Evolutionary conservation across 345 rosid genomes (phyloP).

Genomic region (Hibiscus tridactylites): DNA sequence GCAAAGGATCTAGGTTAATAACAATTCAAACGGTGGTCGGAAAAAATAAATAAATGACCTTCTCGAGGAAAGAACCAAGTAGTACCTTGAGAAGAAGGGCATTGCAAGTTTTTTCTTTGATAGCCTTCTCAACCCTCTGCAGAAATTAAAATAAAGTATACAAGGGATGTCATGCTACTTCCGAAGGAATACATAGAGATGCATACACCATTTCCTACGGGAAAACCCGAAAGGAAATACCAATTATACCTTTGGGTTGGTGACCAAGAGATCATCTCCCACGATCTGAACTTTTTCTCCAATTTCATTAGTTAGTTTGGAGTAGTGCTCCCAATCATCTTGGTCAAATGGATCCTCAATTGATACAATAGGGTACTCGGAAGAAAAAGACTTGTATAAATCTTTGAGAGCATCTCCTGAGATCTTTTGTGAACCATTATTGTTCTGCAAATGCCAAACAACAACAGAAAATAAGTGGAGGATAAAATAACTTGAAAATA

Average conservation of each 20-base stretch:
- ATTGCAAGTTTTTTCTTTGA: slow-evolving; percentile 76
- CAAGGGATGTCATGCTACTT: background rate
- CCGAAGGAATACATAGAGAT: background rate
- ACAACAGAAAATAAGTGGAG: background rate
- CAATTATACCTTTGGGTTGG: slow-evolving; percentile 77
- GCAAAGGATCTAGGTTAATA: background rate
- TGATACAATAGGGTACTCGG: slow-evolving; percentile 93
- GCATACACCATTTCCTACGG: background rate
- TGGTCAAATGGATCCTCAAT: slow-evolving; percentile 99
- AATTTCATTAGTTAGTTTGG: slow-evolving; percentile 71
- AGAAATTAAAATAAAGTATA: background rate
- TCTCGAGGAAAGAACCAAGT: too few relatives aligned
- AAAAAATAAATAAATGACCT: background rate
- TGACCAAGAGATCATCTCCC: slow-evolving; percentile 95
- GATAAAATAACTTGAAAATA: too few relatives aligned
- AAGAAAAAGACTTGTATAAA: slow-evolving; percentile 73
- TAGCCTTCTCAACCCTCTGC: slow-evolving; percentile 92
- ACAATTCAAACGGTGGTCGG: background rate
- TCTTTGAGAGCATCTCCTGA: slow-evolving; percentile 81
- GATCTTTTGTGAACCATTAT: slow-evolving; percentile 81
- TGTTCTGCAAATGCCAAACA: slow-evolving; percentile 39
- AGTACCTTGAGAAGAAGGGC: slow-evolving; percentile 91
- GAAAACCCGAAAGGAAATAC: background rate
- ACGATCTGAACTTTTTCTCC: slow-evolving; percentile 81
- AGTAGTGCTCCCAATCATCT: slow-evolving; percentile 88